phyloP scores from a whole-genome alignment of 768 basidiomycete genomes.

The Boletus edulis region DNA sequence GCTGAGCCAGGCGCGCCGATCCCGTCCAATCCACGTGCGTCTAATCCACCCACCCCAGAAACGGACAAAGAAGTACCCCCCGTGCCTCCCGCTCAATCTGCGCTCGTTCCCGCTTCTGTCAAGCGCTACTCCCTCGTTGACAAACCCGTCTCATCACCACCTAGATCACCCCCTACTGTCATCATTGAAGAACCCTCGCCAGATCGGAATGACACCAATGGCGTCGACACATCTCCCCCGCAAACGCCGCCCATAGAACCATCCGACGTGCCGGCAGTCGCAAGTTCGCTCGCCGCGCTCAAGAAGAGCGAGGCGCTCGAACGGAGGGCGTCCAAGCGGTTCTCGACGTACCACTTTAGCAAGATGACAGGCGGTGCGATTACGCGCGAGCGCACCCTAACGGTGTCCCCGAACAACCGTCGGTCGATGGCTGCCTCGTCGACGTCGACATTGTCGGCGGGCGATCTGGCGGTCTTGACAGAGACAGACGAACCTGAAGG shows the following conservation, averaged over 20 bases:
- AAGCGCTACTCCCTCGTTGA: slow-evolving; percentile 82
- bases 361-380: slow-evolving; percentile 75
- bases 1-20: slow-evolving; percentile 8
- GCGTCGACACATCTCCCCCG: slow-evolving; percentile 30
- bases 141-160: slow-evolving; percentile 49
- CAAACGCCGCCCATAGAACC: slow-evolving; percentile 37
- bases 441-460: slow-evolving; percentile 50
- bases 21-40: slow-evolving; percentile 3
- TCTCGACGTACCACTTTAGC: slow-evolving; percentile 90
- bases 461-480: slow-evolving; percentile 71
- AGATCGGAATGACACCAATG: slow-evolving; percentile 28
- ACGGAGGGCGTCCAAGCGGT: slow-evolving; percentile 91
- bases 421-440: slow-evolving; percentile 64
- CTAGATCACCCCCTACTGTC: slow-evolving; percentile 46
- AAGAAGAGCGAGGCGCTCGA: slow-evolving; percentile 85
- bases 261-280: slow-evolving; percentile 60
- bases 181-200: slow-evolving; percentile 36
- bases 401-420: slow-evolving; percentile 58
- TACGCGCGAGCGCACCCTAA: slow-evolving; percentile 46
- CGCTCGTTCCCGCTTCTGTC: slow-evolving; percentile 58
- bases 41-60: slow-evolving; percentile 20
- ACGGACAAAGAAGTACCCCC: slow-evolving; percentile 28
- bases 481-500: slow-evolving; percentile 57
- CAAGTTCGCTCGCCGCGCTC: slow-evolving; percentile 82
- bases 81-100: slow-evolving; percentile 21